Evolutionary conservation across 345 rosid species (phyloP), one percentile per base, ranked within the genome.

Genomic region (Camelina hispida): DNA sequence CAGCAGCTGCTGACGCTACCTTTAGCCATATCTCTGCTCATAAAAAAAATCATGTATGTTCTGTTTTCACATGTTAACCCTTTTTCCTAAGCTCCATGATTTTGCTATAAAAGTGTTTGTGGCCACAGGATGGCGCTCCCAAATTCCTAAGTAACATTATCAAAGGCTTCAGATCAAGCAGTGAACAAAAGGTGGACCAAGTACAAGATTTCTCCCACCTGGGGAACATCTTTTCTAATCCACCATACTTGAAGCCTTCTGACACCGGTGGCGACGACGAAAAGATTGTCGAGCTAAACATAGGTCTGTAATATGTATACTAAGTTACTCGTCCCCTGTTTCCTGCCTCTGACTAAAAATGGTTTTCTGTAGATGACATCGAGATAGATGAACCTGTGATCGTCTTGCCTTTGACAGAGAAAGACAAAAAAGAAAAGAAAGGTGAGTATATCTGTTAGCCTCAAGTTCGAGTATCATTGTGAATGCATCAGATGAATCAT

Each of bases 1-100:
- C 89, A 35, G 90, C 93, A 58, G 89, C 91, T 77, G 84, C 87
- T 60, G 92, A 85, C 48, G 84, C 91, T 77, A 64, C 89, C 46
- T 65, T 78, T 54, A 69, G 59, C 73, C 76, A 73, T 38, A 82
- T 87, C 78, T 83, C 87, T n/a, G 70, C 20, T 56, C 85, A 77
- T 71, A 85, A 84, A 79, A 83, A 80, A 77, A 81, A 32, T 67
- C 81, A 85, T 84, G 95, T 87, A 79, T 61, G 72, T 50, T 79
- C 16, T 75, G 17, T 66, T 78, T 66, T 59, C 68, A 44, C 52
- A 25, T 51, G 34, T 51, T 15, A 70, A 30, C 51, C 34, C 15
- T 52, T 59, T 54, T 48, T 10, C 35, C 2, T 59, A 51, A 40
- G 62, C 70, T 40, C 67, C 58, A 35, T 23, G 60, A 53, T 68